Evolutionary conservation across 163 green algal genomes (phyloP), one percentile per base, ranked within the genome.

Genomic region (Coccomyxa subellipsoidea): DNA sequence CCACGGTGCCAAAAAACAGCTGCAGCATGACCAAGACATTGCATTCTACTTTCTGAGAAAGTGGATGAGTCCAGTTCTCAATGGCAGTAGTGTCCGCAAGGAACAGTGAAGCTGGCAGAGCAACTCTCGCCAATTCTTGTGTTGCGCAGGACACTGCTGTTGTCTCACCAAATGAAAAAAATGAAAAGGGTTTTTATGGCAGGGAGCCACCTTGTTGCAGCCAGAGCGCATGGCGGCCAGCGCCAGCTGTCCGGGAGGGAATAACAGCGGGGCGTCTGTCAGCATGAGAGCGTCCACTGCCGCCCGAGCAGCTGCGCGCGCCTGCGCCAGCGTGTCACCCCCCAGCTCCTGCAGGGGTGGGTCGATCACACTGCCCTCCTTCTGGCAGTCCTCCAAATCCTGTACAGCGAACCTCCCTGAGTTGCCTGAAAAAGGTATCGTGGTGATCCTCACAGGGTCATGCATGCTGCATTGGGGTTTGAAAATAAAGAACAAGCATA

Each of bases 261-360:
- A 89, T 79, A 95, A 80, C 84, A 97, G 86, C 12, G 91, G 92
- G 25, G 93, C 92, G 71, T 96, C 93, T 12, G 86, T 93, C 23
- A 94, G 84, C 87, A 96, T 83, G 39, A 96, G 86, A 21, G 86
- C 84, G 80, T 95, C 93, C 10, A 91, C 69, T 0, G 90, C 89
- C 4, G 54, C 79, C 3, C 82, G 73, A 0, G 89, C 87, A 21
- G 66, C 79, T 0, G 21, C 35, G 8, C 71, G 47, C 0, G 82
- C 90, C 40, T 85, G 76, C 0, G 47, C 39, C 54, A 92, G 73
- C 0, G 53, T 29, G 8, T 82, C 80, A 32, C 77, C 37, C 21
- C 84, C 37, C 5, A 84, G 82, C n/a, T 83, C 27, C 23, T 83
- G 34, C 40, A 93, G 77, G 2, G 31, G 38, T 1, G 80, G 29